These are phyloP conservation scores for Seiridium cupressi DNA, from an alignment of 2,329 filamentous ascomycete genomes.

Conservation along the genomic window DNA sequence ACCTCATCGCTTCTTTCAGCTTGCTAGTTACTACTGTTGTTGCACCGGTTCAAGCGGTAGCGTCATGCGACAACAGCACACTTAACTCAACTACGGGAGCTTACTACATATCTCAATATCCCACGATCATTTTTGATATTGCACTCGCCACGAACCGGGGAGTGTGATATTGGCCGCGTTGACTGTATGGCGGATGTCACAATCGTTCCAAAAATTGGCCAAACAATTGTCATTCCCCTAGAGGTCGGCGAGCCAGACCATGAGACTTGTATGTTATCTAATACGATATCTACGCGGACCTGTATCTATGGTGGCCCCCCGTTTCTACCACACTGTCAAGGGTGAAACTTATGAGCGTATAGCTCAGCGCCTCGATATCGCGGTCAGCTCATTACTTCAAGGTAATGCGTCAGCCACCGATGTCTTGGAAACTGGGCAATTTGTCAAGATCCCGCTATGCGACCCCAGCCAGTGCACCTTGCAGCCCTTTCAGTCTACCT, in stretches of 20 bases:
- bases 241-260: neutral
- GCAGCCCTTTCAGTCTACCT: neutral
- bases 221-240: neutral
- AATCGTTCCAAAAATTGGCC: neutral
- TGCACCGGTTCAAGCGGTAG: neutral
- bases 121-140: neutral
- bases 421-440: neutral
- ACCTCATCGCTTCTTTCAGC: neutral
- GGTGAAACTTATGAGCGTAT: neutral
- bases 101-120: neutral
- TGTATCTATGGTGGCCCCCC: neutral
- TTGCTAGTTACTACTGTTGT: neutral
- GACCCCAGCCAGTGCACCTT: neutral
- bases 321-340: neutral
- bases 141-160: neutral
- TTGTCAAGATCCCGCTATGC: neutral
- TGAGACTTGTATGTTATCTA: neutral
- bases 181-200: slow-evolving; percentile 4
- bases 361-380: neutral
- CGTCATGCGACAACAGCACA: neutral
- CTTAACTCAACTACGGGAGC: neutral
- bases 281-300: neutral
- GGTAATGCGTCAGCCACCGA: neutral
- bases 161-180: neutral
- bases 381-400: neutral